Evolutionary conservation across 805 yeast genomes (phyloP).

Genomic region (Yarrowia sp.): DNA sequence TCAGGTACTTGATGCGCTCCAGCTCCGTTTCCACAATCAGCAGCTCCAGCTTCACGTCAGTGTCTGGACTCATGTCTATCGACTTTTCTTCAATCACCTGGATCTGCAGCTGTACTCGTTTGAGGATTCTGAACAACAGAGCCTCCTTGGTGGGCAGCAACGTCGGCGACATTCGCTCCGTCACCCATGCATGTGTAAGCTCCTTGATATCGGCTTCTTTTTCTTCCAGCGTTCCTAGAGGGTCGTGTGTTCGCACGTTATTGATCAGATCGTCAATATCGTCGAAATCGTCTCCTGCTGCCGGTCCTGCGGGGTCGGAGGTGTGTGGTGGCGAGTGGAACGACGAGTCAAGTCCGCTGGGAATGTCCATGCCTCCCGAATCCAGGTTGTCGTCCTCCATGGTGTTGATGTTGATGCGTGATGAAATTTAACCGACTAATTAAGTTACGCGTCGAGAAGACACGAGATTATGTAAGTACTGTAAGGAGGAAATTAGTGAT

Average conservation of each 20-base stretch:
- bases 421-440: neutral
- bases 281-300: neutral
- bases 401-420: slow-evolving; percentile 7
- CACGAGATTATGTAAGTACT: too few relatives aligned
- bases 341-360: slow-evolving; percentile 26
- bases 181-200: slow-evolving; percentile 73
- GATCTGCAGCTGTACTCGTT: slow-evolving; percentile 64
- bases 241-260: slow-evolving; percentile 37
- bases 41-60: slow-evolving; percentile 74
- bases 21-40: slow-evolving; percentile 90
- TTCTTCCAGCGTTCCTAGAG: neutral
- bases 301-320: neutral
- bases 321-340: slow-evolving; percentile 4
- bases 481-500: too few relatives aligned
- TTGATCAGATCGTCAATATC: slow-evolving; percentile 45
- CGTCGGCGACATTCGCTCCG: slow-evolving; percentile 88
- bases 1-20: slow-evolving; percentile 80
- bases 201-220: slow-evolving; percentile 52
- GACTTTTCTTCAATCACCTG: slow-evolving; percentile 80
- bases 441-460: slow-evolving; percentile 24
- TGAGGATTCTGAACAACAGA: slow-evolving; percentile 64
- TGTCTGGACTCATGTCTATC: slow-evolving; percentile 63
- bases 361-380: neutral
- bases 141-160: slow-evolving; percentile 74
- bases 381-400: slow-evolving; percentile 13